Evolutionary conservation across 179 eudicot species (phyloP), one percentile per base, ranked within the genome.

Genomic region (Vitellaria paradoxa): DNA sequence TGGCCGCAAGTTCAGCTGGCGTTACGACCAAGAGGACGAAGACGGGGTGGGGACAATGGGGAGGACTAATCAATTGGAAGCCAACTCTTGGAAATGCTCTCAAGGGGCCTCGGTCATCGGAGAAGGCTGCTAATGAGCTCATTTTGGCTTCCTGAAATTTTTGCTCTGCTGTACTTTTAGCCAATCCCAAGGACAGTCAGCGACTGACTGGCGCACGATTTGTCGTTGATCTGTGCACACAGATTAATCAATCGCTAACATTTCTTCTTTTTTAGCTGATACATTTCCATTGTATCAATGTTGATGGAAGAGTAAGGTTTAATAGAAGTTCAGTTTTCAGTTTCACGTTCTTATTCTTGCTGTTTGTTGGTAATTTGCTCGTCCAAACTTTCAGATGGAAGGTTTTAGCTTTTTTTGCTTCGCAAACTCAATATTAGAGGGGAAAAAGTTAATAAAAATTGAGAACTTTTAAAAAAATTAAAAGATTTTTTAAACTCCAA

Each of bases 1-100:
- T 82, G 60, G 93, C 88, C 0, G 82, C 83, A 30, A 75, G 79
- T 23, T 75, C 84, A 9, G 78, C 73, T 20, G 56, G 55, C 3
- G 79, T 64, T 26, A 80, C 82, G 2, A 83, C 80, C 0, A 65
- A 75, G 77, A 65, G 86, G 17, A 70, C 40, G 0, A 82, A 76
- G 81, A 72, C 2, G 37, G 37, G 73, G 57, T 76, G 72, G 82
- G 78, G 77, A 24, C 79, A 61, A 66, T 78, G 82, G 78, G 73
- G 46, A 26, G 37, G 37, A 30, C 37, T 30, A 30, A 77, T 68
- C 5, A 77, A 60, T 40, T 62, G 56, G 77, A 84, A 60, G 72
- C 86, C 86, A 4, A 50, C 74, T 9, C 60, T 78, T 7, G 21
- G 45, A 5, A 75, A 47, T 67, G 82, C 82, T 2, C 77, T 81